Conservation (phyloP, 164 flowering plant species). For the Umbellularia californica region DNA sequence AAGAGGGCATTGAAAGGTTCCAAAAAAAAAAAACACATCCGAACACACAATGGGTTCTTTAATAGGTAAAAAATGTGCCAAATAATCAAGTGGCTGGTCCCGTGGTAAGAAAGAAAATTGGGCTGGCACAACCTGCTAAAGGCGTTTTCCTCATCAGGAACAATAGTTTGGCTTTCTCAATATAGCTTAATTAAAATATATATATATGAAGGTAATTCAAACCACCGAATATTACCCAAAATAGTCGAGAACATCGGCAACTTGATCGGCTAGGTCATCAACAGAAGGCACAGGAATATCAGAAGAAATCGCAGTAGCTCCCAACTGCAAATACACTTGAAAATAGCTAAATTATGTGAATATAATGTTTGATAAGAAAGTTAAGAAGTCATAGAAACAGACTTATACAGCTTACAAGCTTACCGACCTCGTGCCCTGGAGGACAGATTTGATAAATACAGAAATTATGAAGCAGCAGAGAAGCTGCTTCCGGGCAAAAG, state of each 20-base stretch:
- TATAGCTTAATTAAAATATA: not conserved
- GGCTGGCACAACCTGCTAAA: too few relatives aligned
- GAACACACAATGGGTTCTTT: too few relatives aligned
- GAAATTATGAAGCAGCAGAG: constrained; percentile 79
- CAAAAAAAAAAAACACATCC: too few relatives aligned
- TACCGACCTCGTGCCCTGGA: constrained; percentile 87
- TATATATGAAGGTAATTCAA: not conserved
- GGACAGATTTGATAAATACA: constrained; percentile 86
- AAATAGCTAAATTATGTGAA: constrained; percentile 19
- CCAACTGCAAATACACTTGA: constrained; percentile 60
- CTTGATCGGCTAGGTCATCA: constrained; percentile 65
- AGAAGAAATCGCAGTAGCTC: constrained; percentile 48
- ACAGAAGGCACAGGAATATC: constrained; percentile 45
- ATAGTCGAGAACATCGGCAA: constrained; percentile 68
- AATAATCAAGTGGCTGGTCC: too few relatives aligned
- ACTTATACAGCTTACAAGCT: constrained; percentile 10
- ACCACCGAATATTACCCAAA: constrained; percentile 51
- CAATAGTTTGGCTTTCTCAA: not conserved
- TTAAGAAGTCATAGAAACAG: not conserved
- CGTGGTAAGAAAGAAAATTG: too few relatives aligned
- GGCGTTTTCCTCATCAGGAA: not conserved
- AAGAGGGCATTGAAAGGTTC: not conserved
- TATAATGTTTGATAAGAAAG: not conserved
- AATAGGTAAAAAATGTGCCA: too few relatives aligned
- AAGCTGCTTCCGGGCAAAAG: constrained; percentile 83